These are phyloP conservation scores for Chlorella variabilis DNA, from an alignment of 163 green algal species.

Conservation along the genomic window DNA sequence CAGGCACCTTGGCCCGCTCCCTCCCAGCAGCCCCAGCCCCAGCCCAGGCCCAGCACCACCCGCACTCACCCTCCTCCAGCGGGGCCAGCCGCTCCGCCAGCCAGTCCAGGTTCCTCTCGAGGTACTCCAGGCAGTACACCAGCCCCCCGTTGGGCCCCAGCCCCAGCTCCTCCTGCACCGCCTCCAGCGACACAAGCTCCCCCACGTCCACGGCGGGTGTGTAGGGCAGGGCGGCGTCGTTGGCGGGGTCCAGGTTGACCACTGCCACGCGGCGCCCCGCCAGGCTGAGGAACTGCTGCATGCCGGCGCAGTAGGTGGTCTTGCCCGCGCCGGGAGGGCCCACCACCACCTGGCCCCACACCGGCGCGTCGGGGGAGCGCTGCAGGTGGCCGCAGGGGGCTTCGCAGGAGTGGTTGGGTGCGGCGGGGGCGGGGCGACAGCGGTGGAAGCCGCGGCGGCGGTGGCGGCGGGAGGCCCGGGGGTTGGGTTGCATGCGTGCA, in stretches of 20 bases:
- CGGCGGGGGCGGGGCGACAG: neutral
- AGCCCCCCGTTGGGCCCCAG: constrained; percentile 97
- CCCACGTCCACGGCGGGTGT: constrained; percentile 85
- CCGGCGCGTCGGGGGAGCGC: constrained; percentile 68
- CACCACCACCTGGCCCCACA: constrained; percentile 95
- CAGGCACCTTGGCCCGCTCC: no score
- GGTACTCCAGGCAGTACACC: constrained; percentile 95
- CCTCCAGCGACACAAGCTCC: constrained; percentile 87
- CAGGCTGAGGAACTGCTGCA: constrained; percentile 78
- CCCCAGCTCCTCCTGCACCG: constrained; percentile 77
- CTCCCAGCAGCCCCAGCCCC: no score
- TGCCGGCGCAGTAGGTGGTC: constrained; percentile 68
- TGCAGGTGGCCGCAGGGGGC: neutral
- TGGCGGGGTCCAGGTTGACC: constrained; percentile 98
- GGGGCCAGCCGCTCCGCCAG: constrained; percentile 82
- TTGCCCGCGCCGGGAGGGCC: constrained; percentile 96
- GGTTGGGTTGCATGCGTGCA: no score
- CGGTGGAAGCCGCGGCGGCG: neutral
- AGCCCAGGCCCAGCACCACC: no score
- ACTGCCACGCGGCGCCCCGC: constrained; percentile 73
- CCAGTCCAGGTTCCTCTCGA: constrained; percentile 96
- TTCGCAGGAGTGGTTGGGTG: neutral
- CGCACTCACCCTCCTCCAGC: constrained; percentile 67
- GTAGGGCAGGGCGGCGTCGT: constrained; percentile 88
- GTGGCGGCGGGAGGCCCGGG: no score